Base-by-base conservation (phyloP, 1,139 yeast genomes). In the Suhomyces bribrorum region DNA sequence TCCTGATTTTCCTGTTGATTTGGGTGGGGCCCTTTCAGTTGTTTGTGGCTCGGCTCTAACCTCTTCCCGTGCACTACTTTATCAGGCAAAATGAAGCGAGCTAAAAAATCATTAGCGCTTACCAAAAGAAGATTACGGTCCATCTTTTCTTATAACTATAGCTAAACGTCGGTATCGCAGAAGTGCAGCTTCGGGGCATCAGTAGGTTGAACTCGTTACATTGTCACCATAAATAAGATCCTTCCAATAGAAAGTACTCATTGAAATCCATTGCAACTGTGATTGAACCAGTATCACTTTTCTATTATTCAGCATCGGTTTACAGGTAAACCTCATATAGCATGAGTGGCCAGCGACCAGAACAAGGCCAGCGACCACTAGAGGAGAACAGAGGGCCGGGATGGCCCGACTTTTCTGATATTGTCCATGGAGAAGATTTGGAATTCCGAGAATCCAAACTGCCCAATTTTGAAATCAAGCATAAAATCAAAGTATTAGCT, bases 371-470 rank as follows among this genome's bases (percentile, higher is more conserved):
- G 23, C 23, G 11, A n/a, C 23, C 23, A 20, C 11, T 8, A 20
- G 23, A 20, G 11, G 23, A n/a, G 11, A 8, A 20, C 29, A 29
- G 18, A 26, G 23, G 33, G 25, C 34, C 29, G 31, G 14, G 37
- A 32, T n/a, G 29, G 49, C 23, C 23, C 29, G 72, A 66, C 49
- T 67, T 68, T 44, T 65, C 72, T 12, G 73, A 66, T 42, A 46
- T 58, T 14, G 64, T 69, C 7, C 72, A 66, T 28, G 74, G 73
- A 25, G 73, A 67, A 46, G 72, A 66, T 36, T 47, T 62, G 37
- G 73, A 66, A 43, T 63, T 66, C 47, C 58, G 66, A 16, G 56
- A 54, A 31, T 51, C 62, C 11, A 39, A 46, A 11, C 47, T 54
- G 16, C 43, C 44, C 13, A 39, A 34, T 26, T 44, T 46, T 29